Conservation (phyloP, 1,284 basidiomycete genomes). For the Vanrija sp. region DNA sequence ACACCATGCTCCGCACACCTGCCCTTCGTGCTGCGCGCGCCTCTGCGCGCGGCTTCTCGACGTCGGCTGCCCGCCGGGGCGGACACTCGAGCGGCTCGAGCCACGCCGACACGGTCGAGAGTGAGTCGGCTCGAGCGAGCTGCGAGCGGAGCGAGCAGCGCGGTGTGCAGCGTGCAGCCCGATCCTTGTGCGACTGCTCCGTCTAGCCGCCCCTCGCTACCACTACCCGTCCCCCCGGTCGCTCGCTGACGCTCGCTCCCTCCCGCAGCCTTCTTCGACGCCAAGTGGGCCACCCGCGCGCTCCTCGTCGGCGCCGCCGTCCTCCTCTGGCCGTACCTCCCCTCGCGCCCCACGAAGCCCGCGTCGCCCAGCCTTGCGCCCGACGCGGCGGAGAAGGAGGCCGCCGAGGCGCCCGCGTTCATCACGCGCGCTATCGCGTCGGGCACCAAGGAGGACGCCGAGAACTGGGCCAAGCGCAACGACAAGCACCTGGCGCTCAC, state of each 20-base stretch:
- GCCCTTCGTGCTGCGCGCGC: conserved; percentile 12
- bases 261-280: conserved; percentile 47
- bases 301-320: conserved; percentile 25
- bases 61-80: conserved; percentile 20
- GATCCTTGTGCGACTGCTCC: too few relatives aligned
- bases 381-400: conserved; percentile 19
- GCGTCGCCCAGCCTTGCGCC: conserved; percentile 39
- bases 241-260: conserved; percentile 4
- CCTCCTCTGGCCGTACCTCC: conserved; percentile 41
- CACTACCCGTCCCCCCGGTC: background rate
- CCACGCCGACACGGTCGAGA: conserved; percentile 26
- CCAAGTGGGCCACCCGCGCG: conserved; percentile 42
- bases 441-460: conserved; percentile 34
- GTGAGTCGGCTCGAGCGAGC: conserved; percentile 17
- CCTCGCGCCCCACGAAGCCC: conserved; percentile 28
- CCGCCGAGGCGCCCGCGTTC: conserved; percentile 21
- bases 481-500: conserved; percentile 49
- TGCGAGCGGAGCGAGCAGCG: background rate
- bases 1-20: conserved; percentile 15
- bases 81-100: conserved; percentile 15
- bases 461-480: conserved; percentile 39
- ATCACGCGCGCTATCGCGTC: conserved; percentile 46
- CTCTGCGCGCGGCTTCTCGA: conserved; percentile 10
- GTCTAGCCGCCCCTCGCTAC: background rate
- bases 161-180: too few relatives aligned